These are phyloP conservation scores for Mycosphaerelloides madeirae DNA, from an alignment of 2,329 filamentous ascomycete species.

Conservation along the genomic window DNA sequence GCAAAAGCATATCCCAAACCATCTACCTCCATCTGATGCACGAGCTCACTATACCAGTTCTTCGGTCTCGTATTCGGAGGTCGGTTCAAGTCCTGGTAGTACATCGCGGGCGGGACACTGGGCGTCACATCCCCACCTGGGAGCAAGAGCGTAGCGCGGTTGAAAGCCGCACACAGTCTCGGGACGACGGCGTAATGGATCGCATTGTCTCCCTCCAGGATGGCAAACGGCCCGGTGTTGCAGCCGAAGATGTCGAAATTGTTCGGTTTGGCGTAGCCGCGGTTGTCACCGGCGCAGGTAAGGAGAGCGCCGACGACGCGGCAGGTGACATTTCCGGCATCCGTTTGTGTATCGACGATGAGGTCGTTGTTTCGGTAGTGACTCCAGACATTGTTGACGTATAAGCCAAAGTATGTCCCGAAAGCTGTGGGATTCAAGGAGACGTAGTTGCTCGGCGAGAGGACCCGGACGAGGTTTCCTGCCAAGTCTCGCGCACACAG, in stretches of 20 bases:
- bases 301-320: constrained; percentile 40
- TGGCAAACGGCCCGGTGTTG: constrained; percentile 57
- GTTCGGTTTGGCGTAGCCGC: constrained; percentile 52
- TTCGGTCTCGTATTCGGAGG: constrained; percentile 38
- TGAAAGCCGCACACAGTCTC: constrained; percentile 68
- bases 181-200: constrained; percentile 58
- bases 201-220: constrained; percentile 36
- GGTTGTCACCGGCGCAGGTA: constrained; percentile 37
- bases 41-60: constrained; percentile 55
- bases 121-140: constrained; percentile 47
- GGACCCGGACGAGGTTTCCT: constrained; percentile 36
- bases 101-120: constrained; percentile 24
- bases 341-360: constrained; percentile 60
- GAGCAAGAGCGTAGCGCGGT: constrained; percentile 62
- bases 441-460: constrained; percentile 40
- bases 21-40: constrained; percentile 57
- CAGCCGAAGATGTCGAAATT: constrained; percentile 63
- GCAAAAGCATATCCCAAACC: constrained; percentile 62
- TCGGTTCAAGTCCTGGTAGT: constrained; percentile 33
- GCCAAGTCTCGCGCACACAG: constrained; percentile 46
- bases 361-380: constrained; percentile 45
- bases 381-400: constrained; percentile 48
- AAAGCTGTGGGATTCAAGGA: constrained; percentile 45
- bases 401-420: constrained; percentile 47
- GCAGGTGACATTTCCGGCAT: constrained; percentile 51